phyloP scores from a whole-genome alignment of 495 filamentous ascomycete species.

The Penicillium maclennaniae region DNA sequence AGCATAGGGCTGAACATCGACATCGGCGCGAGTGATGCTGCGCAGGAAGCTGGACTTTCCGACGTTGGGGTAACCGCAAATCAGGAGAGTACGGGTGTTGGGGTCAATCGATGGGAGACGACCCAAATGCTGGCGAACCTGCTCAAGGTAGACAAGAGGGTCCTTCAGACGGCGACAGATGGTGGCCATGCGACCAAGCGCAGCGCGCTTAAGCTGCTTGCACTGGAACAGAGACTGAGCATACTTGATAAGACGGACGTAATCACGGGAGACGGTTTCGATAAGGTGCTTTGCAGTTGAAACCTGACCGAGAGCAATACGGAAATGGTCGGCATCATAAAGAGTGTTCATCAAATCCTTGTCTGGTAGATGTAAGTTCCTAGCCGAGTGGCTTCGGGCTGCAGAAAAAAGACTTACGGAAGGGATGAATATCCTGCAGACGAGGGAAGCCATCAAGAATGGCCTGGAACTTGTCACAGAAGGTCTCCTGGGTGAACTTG shows the following conservation, averaged over 20 bases:
- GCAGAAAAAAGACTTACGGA: slow-evolving; percentile 62
- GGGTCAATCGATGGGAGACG: slow-evolving; percentile 97
- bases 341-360: slow-evolving; percentile 80
- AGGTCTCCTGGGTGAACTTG: slow-evolving; percentile 98
- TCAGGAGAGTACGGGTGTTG: slow-evolving; percentile 88
- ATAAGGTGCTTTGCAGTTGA: slow-evolving; percentile 95
- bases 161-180: slow-evolving; percentile 92
- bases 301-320: slow-evolving; percentile 91
- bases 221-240: slow-evolving; percentile 94
- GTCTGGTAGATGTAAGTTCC: slow-evolving; percentile 41
- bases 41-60: slow-evolving; percentile 94
- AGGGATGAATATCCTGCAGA: slow-evolving; percentile 94
- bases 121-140: slow-evolving; percentile 95
- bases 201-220: slow-evolving; percentile 88
- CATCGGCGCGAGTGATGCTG: slow-evolving; percentile 90
- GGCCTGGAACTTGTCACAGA: slow-evolving; percentile 82
- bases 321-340: slow-evolving; percentile 97
- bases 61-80: slow-evolving; percentile 96
- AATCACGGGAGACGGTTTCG: slow-evolving; percentile 91
- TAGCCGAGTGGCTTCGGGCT: background rate
- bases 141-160: slow-evolving; percentile 90
- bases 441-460: slow-evolving; percentile 92
- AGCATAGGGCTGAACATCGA: slow-evolving; percentile 96
- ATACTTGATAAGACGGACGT: slow-evolving; percentile 91
- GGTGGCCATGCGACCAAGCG: slow-evolving; percentile 92